Evolutionary conservation across 2,329 filamentous ascomycete species (phyloP).

Genomic region (Hypoxylon sp.): DNA sequence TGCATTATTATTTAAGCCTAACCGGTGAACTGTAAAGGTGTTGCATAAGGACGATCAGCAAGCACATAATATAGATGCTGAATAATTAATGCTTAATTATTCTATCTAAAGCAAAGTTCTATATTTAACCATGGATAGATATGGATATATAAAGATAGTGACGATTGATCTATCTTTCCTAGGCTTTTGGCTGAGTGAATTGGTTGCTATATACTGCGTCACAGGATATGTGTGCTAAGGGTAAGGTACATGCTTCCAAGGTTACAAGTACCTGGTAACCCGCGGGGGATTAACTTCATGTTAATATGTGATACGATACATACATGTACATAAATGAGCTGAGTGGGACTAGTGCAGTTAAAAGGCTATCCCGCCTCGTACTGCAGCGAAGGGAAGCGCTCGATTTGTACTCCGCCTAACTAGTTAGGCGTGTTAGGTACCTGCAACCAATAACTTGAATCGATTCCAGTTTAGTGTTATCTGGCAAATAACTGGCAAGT

Average conservation of each 20-base stretch:
- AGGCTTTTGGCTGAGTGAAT: not conserved
- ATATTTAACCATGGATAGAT: not conserved
- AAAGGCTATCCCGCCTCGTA: slow-evolving; percentile 18
- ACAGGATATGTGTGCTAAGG: not conserved
- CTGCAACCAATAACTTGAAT: slow-evolving; percentile 9
- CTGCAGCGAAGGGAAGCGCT: not conserved
- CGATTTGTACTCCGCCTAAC: slow-evolving; percentile 17
- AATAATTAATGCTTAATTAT: not conserved
- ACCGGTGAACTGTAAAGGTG: slow-evolving; percentile 14
- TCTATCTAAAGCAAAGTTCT: not conserved
- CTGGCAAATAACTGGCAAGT: slow-evolving; percentile 33
- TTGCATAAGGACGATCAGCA: slow-evolving; percentile 21
- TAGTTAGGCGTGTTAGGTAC: slow-evolving; percentile 12
- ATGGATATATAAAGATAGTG: not conserved
- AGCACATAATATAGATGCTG: not conserved
- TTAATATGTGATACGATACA: slow-evolving; percentile 19
- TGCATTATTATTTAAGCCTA: slow-evolving; percentile 9
- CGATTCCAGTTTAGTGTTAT: slow-evolving; percentile 41
- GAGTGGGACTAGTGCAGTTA: slow-evolving; percentile 16
- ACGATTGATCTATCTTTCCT: too few species aligned
- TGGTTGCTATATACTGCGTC: slow-evolving; percentile 3
- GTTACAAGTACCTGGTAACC: not conserved
- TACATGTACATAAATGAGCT: slow-evolving; percentile 17
- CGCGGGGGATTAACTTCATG: not conserved
- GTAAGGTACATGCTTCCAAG: too few species aligned